A percentile compares a stretch with the other conserved stretches of the same genome.
Conservation (phyloP, 257 asterid genomes). For the Jasminum sambac region DNA sequence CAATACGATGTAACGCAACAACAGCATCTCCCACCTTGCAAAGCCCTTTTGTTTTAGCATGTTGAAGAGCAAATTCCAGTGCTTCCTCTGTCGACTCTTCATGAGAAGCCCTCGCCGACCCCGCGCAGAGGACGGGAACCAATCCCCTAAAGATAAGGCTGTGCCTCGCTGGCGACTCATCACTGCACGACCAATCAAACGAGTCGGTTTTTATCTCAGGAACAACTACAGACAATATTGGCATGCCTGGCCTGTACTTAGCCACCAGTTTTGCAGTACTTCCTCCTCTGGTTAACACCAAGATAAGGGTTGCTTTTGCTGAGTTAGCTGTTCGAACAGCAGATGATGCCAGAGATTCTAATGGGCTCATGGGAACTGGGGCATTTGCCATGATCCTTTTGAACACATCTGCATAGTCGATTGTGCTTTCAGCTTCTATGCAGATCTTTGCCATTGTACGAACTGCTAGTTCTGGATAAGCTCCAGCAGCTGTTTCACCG, state of each 20-base stretch:
- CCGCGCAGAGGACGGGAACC: slow-evolving; percentile 76
- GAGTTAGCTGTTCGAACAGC: slow-evolving; percentile 87
- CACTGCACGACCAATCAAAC: slow-evolving; percentile 84
- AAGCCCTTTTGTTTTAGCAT: slow-evolving; percentile 69
- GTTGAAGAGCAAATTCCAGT: slow-evolving; percentile 71
- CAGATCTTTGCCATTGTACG: slow-evolving; percentile 87
- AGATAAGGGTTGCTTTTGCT: slow-evolving; percentile 60
- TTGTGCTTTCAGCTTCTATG: slow-evolving; percentile 81
- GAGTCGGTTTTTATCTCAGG: slow-evolving; percentile 82
- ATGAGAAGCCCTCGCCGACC: slow-evolving; percentile 80
- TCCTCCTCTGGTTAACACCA: slow-evolving; percentile 84
- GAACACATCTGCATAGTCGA: slow-evolving; percentile 65
- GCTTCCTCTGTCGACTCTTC: slow-evolving; percentile 93
- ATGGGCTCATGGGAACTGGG: slow-evolving; percentile 84
- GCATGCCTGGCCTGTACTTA: slow-evolving; percentile 83
- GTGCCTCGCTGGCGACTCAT: slow-evolving; percentile 86
- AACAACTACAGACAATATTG: slow-evolving; percentile 75
- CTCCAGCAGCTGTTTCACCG: slow-evolving; percentile 96
- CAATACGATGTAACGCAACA: slow-evolving; percentile 82
- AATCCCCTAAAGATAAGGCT: slow-evolving; percentile 76
- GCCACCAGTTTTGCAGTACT: slow-evolving; percentile 86
- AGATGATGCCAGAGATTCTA: slow-evolving; percentile 81
- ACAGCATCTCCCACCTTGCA: slow-evolving; percentile 80
- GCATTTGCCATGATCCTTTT: slow-evolving; percentile 72
- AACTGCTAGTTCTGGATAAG: slow-evolving; percentile 88